Conservation (phyloP, 768 basidiomycete species). For the Xanthoconium purpureum region DNA sequence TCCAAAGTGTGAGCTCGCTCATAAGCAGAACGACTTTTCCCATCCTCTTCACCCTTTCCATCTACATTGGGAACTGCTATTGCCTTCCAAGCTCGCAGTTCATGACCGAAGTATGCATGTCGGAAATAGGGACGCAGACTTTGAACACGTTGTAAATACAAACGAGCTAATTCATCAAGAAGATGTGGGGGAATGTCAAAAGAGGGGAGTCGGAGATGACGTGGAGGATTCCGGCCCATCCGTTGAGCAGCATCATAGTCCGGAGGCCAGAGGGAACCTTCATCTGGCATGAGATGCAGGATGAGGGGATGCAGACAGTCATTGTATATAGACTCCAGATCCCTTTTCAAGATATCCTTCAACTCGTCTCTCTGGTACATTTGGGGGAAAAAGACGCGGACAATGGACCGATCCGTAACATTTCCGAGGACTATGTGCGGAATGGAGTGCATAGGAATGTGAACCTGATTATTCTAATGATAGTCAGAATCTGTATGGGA, state of each 20-base stretch:
- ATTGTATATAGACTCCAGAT: not conserved
- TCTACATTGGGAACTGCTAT: too few species aligned
- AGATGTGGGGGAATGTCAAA: not conserved
- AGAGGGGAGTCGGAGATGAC: not conserved
- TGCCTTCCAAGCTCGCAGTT: conserved; percentile 10
- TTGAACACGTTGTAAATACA: not conserved
- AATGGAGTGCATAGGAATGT: not conserved
- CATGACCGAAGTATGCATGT: conserved; percentile 11
- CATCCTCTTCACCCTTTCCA: too few species aligned
- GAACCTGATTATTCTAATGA: not conserved
- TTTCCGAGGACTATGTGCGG: not conserved
- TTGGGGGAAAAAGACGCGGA: not conserved
- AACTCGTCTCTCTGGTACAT: not conserved
- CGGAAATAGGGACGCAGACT: not conserved
- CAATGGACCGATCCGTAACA: not conserved
- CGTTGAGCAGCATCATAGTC: not conserved
- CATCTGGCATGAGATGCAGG: not conserved
- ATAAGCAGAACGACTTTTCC: too few species aligned
- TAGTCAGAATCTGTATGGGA: not conserved
- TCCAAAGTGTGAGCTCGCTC: not conserved
- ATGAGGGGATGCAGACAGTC: not conserved
- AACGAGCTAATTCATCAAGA: rapidly evolving
- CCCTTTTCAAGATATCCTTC: not conserved
- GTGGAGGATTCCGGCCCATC: not conserved
- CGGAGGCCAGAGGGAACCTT: not conserved